Evolutionary conservation across 371 early-diverging fungal genomes (phyloP), one percentile per base, ranked within the genome.

Genomic region (Phascolomyces articulosus): DNA sequence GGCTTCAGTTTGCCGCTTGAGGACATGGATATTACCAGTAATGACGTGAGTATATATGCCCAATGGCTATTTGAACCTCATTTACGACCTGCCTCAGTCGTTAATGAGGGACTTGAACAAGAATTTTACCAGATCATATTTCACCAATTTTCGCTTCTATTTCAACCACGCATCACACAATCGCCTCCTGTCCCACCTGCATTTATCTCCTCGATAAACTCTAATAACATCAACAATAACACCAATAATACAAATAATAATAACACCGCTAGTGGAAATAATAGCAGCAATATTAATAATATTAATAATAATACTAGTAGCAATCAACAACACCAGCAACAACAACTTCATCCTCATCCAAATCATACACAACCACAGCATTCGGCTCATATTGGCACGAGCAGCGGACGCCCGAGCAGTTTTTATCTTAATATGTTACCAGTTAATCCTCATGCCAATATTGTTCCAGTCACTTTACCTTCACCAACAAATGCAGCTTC

Each of bases 1-100:
- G 93, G 93, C 2, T 91, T 95, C 58, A 78, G 83, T 31, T 76
- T 95, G 38, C 93, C 93, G 0, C 75, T 92, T 58, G 93, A 95
- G 62, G 91, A 93, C 53, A 78, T 90, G 66, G 69, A 73, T 10
- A 85, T 88, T 41, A 91, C 92, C 24, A 78, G 83, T 20, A 85
- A 87, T 65, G 85, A 87, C 61, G 75, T 90, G 11, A 87, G 80
- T 27, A 85, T 80, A 23, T 94, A 93, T 73, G 79, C 87, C 9
- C 84, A 86, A 40, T 94, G 95, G 95, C 73, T 94, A 38, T 83
- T 93, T 61, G 91, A 93, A 27, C 83, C 87, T 6, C 69, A 73
- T 27, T 60, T 68, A 54, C 72, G 90, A 55, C 93, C 94, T 3
- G 68, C 71, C 28, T 87, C 88, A 0, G 83, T 91, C 20, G 71